Conservation (phyloP, 176 grass and related monocot species). For the Phoenix roebelenii region DNA sequence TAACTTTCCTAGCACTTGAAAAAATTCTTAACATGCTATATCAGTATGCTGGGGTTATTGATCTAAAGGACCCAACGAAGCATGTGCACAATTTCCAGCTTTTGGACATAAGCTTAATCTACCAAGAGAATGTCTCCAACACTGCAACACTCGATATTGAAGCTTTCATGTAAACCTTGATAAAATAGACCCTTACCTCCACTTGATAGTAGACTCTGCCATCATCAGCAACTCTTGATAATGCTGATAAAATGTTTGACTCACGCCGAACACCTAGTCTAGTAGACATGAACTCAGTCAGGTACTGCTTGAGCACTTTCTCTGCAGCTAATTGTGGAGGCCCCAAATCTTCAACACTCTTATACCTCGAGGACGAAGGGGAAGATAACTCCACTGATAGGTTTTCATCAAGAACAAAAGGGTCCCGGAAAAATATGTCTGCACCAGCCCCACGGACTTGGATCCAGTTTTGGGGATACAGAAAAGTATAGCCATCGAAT, state of each 20-base stretch:
- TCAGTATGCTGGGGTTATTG: too few species aligned
- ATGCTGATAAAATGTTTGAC: conserved; percentile 63
- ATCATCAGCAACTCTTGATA: conserved; percentile 52
- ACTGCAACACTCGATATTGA: too few species aligned
- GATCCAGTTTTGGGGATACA: conserved; percentile 80
- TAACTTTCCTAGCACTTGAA: too few species aligned
- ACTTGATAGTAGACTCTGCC: conserved; percentile 88
- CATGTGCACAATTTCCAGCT: too few species aligned
- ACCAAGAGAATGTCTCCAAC: too few species aligned
- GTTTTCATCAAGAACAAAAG: conserved; percentile 64
- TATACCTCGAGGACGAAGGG: conserved; percentile 63
- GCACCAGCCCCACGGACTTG: conserved; percentile 64
- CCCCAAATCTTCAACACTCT: conserved; percentile 50
- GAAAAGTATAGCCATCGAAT: conserved; percentile 70
- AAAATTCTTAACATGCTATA: too few species aligned
- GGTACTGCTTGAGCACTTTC: conserved; percentile 63
- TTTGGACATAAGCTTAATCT: too few species aligned
- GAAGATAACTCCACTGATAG: conserved; percentile 75
- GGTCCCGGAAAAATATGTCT: conserved; percentile 65
- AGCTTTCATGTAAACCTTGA: too few species aligned
- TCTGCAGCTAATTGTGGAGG: conserved; percentile 45
- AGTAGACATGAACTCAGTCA: conserved; percentile 79
- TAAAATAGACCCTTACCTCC: conserved; percentile 38
- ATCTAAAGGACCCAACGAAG: too few species aligned
- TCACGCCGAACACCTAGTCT: conserved; percentile 55